Evolutionary conservation across 768 basidiomycete genomes (phyloP), one percentile per base, ranked within the genome.

Genomic region (Harrya chromipes): DNA sequence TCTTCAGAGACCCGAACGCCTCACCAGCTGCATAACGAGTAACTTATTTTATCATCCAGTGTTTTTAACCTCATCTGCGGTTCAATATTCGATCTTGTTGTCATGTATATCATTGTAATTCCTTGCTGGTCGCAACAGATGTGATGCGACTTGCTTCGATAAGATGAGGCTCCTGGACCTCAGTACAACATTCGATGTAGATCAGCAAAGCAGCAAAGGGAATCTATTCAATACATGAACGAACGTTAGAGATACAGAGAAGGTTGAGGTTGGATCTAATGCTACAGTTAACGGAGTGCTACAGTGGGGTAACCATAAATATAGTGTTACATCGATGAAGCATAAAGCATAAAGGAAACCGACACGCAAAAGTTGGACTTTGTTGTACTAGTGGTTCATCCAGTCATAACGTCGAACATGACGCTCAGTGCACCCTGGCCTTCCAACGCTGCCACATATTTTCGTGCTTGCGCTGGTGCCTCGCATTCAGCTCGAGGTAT

Each of bases 391-490:
- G 19, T n/a, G 19, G 13, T 37, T 29, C 36, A 45, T 26, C 34
- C 8, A 33, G 33, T 16, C 33, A 33, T 33, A 11, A 16, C 13
- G 1, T 24, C 17, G 16, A 17, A 13, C 13, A 19, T n/a, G n/a
- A 31, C 16, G 13, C 17, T 53, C 44, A 66, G 41, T 52, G 58
- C 34, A 52, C 27, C 45, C 53, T 69, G 35, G 67, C 62, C 50
- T 63, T 69, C 77, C 74, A 78, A 24, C 74, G 69, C 46, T 68
- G 72, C 81, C 83, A 87, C 57, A 84, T 65, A 39, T 69, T 75
- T 64, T 87, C 84, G 47, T 81, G 74, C 44, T 75, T 74, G 61
- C 77, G 73, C 62, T 77, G 77, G 49, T 79, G 75, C 49, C 73
- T 77, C 42, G 74, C 70, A 54, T 70, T 77, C 55, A 83, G 65